phyloP scores from a whole-genome alignment of 2,329 filamentous ascomycete genomes.

The Trichoderma atroviride region DNA sequence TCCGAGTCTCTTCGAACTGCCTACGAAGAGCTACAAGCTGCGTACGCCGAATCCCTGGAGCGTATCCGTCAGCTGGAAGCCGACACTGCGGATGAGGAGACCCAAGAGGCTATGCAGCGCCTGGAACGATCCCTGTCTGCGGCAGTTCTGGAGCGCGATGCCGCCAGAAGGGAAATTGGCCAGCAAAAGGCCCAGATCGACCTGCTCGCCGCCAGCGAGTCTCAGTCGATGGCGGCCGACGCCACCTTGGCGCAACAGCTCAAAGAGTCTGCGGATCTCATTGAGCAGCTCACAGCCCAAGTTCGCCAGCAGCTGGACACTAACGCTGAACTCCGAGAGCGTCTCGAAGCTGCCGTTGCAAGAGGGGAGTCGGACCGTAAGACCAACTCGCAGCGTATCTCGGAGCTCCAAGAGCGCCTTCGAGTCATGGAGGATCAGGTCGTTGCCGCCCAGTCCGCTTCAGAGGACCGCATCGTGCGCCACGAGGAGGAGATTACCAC shows the following conservation, averaged over 20 bases:
- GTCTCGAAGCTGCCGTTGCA: conserved; percentile 76
- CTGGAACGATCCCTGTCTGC: conserved; percentile 70
- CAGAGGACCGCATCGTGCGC: conserved; percentile 78
- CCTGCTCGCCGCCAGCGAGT: conserved; percentile 58
- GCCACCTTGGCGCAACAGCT: conserved; percentile 69
- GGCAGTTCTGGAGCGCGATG: conserved; percentile 71
- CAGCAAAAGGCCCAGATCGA: conserved; percentile 65
- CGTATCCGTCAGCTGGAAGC: conserved; percentile 67
- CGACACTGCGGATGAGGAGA: conserved; percentile 59
- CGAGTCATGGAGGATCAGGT: conserved; percentile 83
- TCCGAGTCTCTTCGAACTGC: conserved; percentile 74
- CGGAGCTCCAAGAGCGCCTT: conserved; percentile 78
- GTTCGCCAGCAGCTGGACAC: conserved; percentile 79
- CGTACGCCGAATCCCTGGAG: conserved; percentile 67
- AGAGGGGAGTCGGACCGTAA: conserved; percentile 85
- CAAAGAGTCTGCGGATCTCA: conserved; percentile 70
- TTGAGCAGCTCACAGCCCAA: conserved; percentile 77
- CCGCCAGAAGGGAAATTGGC: conserved; percentile 67
- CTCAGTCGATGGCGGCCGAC: conserved; percentile 60
- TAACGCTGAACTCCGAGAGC: conserved; percentile 73
- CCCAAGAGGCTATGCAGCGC: conserved; percentile 62
- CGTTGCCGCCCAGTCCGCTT: conserved; percentile 77
- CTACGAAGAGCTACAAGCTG: conserved; percentile 74
- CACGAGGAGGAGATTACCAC: conserved; percentile 84
- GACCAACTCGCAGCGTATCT: conserved; percentile 78